Evolutionary conservation across 108 stramenopile genomes (phyloP).

Genomic region (Pseudonitzschia multiseries): DNA sequence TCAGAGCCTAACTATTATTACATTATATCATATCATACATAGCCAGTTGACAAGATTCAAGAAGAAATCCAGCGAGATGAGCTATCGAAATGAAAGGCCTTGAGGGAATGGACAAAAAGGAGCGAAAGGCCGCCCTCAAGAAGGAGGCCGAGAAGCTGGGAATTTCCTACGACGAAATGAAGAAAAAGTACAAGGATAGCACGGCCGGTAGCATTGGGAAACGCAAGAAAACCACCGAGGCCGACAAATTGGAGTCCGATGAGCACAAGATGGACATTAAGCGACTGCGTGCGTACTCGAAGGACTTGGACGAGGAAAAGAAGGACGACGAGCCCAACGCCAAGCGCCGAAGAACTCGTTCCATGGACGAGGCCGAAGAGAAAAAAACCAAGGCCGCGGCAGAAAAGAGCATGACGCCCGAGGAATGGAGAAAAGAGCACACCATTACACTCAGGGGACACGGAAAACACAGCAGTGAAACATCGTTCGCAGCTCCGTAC

Average conservation of each 20-base stretch:
- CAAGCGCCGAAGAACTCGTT: constrained; percentile 71
- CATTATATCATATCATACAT: too few relatives aligned
- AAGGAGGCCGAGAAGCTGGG: constrained; percentile 70
- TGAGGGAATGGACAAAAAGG: constrained; percentile 47
- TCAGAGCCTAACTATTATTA: too few relatives aligned
- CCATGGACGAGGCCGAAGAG: constrained; percentile 85
- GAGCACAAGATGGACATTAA: constrained; percentile 71
- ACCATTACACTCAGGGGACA: constrained; percentile 70
- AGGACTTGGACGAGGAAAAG: constrained; percentile 49
- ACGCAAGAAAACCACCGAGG: constrained; percentile 49
- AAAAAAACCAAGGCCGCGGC: constrained; percentile 36
- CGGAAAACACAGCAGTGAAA: constrained; percentile 33
- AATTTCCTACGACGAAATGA: constrained; percentile 67
- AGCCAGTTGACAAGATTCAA: too few relatives aligned
- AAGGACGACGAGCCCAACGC: constrained; percentile 20
- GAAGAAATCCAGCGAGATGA: constrained; percentile 3
- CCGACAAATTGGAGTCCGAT: constrained; percentile 44
- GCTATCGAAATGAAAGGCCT: constrained; percentile 23
- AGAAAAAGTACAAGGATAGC: constrained; percentile 32
- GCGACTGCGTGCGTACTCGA: constrained; percentile 78
- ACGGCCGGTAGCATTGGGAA: constrained; percentile 22
- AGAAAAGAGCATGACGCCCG: constrained; percentile 53
- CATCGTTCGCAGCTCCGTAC: constrained; percentile 60
- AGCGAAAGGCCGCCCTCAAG: constrained; percentile 70
- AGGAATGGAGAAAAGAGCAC: constrained; percentile 81